Base-by-base conservation (phyloP, 129 eudicot species). In the Chrysanthemum makinoi region DNA sequence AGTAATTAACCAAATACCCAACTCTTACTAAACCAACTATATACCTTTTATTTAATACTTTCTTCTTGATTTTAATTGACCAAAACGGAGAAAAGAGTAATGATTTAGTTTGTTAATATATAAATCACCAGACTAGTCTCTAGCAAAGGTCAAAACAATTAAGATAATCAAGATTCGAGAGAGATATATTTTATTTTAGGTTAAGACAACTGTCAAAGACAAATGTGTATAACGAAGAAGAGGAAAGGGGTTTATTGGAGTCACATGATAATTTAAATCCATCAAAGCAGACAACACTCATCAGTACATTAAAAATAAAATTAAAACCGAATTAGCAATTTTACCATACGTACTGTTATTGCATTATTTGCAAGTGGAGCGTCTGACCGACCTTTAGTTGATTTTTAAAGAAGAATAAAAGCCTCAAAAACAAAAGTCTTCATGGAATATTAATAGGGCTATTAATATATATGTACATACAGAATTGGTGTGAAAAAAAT, bases 311-410 rank as follows among this genome's bases (percentile, higher is more conserved):
- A 62, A 70, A 62, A 70, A 28, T 10, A 22, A 44, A 62, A 49
- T 10, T 69, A 62, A 53, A 35, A 22, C n/a, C 28, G 35, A 70
- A 70, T 63, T 63, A 63, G 14, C 33, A 43, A 22, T 39, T 28
- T 70, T 70, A 53, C 66, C 18, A 62, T 43, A 20, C 54, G 58
- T 68, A 76, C 75, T 54, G 63, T 22, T 22, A 1, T 11, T 63
- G 43, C 67, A 70, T 78, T 78, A 71, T 71, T 71, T 78, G 82
- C 82, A 78, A 78, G 77, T 77, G 58, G 82, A 64, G 71, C 68
- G 44, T 46, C 81, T 66, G 60, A 77, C 81, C 77, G 81, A 77
- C 81, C 72, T 71, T 30, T 20, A 65, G 60, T 46, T 71, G 77
- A 72, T 62, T 71, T 63, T 65, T 54, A 44, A 44, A 71, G 68